These are phyloP conservation scores for Nannochloropsis granulata DNA, from an alignment of 108 stramenopile species.

Conservation along the genomic window DNA sequence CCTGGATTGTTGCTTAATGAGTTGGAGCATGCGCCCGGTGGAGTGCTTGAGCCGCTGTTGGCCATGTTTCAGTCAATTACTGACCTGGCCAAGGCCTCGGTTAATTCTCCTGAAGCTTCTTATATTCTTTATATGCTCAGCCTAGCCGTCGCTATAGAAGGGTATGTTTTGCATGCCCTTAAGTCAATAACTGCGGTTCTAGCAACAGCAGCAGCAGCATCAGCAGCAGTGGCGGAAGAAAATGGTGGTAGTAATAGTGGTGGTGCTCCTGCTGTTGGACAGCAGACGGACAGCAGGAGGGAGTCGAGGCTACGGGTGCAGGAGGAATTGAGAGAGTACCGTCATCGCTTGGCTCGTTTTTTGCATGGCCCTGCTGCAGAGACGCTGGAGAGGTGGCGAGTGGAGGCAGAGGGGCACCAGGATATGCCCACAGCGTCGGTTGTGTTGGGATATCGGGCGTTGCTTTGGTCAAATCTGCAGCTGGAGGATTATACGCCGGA, in stretches of 20 bases:
- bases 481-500: background rate
- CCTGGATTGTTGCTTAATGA: background rate
- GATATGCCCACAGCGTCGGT: slow-evolving; percentile 7
- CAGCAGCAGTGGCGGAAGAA: too few relatives aligned
- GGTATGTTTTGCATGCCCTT: background rate
- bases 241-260: too few relatives aligned
- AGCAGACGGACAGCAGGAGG: background rate
- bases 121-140: background rate
- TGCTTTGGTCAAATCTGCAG: slow-evolving; percentile 7
- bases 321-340: background rate
- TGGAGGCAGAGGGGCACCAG: background rate
- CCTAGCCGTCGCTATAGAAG: background rate
- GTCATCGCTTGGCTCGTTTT: background rate
- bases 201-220: too few relatives aligned
- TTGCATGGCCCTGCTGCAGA: background rate
- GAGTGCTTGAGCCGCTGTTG: background rate
- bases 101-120: slow-evolving; percentile 6
- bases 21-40: background rate
- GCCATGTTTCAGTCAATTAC: slow-evolving; percentile 4
- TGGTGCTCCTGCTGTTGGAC: background rate
- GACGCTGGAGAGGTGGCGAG: background rate
- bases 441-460: background rate
- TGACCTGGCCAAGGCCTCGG: slow-evolving; percentile 8
- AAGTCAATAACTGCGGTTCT: background rate
- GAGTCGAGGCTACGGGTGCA: background rate